Evolutionary conservation across 2,329 filamentous ascomycete species (phyloP).

Genomic region (Cytospora piceae): DNA sequence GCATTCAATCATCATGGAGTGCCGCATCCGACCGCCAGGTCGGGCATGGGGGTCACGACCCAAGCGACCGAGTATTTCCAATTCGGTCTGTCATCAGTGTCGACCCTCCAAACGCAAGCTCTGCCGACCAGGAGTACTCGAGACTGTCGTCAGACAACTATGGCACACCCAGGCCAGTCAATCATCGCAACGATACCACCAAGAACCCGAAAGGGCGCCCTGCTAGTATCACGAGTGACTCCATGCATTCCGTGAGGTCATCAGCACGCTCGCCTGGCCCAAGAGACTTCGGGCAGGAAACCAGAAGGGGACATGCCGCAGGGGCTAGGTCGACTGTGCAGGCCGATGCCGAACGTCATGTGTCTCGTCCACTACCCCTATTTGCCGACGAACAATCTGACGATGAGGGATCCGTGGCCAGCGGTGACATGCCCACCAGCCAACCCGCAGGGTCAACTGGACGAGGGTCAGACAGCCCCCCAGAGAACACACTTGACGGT

Average conservation of each 20-base stretch:
- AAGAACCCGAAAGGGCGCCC: slow-evolving; percentile 32
- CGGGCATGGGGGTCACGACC: slow-evolving; percentile 40
- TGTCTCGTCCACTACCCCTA: slow-evolving; percentile 40
- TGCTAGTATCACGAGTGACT: slow-evolving; percentile 31
- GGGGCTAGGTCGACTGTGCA: slow-evolving; percentile 51
- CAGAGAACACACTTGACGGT: slow-evolving; percentile 29
- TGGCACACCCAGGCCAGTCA: slow-evolving; percentile 34
- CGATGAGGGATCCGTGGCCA: slow-evolving; percentile 37
- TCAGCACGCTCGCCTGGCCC: slow-evolving; percentile 28
- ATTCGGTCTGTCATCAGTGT: slow-evolving; percentile 79
- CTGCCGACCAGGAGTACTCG: slow-evolving; percentile 45
- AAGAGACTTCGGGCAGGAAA: slow-evolving; percentile 30
- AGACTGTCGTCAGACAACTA: slow-evolving; percentile 34
- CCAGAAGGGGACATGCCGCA: slow-evolving; percentile 42
- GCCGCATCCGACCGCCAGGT: slow-evolving; percentile 47
- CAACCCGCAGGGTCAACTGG: slow-evolving; percentile 19
- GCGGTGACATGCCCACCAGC: slow-evolving; percentile 10
- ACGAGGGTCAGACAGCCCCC: neutral
- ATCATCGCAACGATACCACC: slow-evolving; percentile 38
- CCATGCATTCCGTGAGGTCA: slow-evolving; percentile 17
- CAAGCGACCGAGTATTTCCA: slow-evolving; percentile 72
- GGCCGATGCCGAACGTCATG: slow-evolving; percentile 47
- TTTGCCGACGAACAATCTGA: slow-evolving; percentile 34
- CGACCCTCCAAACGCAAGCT: slow-evolving; percentile 54
- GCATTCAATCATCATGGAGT: slow-evolving; percentile 46